phyloP scores from a whole-genome alignment of 1,139 yeast genomes.

The Taphrina sp. region DNA sequence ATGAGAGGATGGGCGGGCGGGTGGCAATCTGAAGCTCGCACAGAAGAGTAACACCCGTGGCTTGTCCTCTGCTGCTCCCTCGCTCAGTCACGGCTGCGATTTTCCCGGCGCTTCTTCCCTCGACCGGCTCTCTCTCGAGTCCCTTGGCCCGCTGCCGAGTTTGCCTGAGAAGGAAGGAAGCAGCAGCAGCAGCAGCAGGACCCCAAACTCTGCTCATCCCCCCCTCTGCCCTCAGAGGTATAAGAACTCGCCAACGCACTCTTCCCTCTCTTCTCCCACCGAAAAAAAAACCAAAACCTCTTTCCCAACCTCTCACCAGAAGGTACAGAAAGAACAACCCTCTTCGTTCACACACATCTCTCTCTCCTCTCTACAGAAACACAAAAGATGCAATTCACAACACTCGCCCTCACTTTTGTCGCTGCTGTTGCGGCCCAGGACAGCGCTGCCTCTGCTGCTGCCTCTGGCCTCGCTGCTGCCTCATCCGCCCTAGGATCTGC shows the following conservation, averaged over 20 bases:
- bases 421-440: conserved; percentile 30
- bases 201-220: conserved; percentile 3
- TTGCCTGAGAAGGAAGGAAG: too few relatives aligned
- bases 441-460: neutral
- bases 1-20: too few relatives aligned
- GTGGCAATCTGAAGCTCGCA: too few relatives aligned
- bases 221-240: conserved; percentile 1
- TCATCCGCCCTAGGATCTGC: conserved; percentile 2
- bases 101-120: too few relatives aligned
- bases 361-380: neutral
- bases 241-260: conserved; percentile 8
- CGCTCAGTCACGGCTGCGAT: too few relatives aligned
- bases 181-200: too few relatives aligned
- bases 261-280: neutral
- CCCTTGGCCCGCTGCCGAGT: neutral
- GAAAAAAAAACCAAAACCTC: neutral
- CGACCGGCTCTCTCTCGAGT: too few relatives aligned
- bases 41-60: too few relatives aligned
- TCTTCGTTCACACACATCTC: neutral
- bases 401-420: conserved; percentile 24
- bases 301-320: too few relatives aligned
- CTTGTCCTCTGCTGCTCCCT: too few relatives aligned
- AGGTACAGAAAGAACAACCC: neutral
- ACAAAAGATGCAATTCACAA: conserved; percentile 26
- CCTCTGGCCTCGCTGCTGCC: neutral